Evolutionary conservation across 2,329 filamentous ascomycete genomes (phyloP), one percentile per base, ranked within the genome.

Genomic region (Fusarium sp.): DNA sequence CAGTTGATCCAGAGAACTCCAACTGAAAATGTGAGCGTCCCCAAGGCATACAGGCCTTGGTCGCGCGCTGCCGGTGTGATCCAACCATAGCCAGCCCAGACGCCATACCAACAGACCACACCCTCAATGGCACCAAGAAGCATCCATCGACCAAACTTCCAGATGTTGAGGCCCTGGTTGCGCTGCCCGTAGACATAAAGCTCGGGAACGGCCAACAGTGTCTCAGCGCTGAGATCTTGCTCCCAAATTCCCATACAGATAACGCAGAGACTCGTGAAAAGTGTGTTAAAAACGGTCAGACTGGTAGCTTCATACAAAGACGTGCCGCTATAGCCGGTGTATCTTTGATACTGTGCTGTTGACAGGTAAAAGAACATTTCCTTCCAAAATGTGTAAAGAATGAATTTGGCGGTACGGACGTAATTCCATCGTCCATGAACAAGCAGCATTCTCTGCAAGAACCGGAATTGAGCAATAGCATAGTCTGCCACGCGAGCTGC

Each of bases 361-460:
- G 93, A 92, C 7, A 97, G 86, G 79, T 96, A 97, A 82, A 97
- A 97, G 68, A 95, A 86, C 83, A 90, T 86, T 78, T 91, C 89
- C 79, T 98, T 98, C 95, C 95, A 98, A 80, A 97, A 97, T 0
- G 95, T 98, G 60, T 91, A 91, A 8, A 97, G 87, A 5, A 95
- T 94, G 79, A 97, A 98, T 79, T 95, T 95, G 83, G 92, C 93
- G 1, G 93, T 95, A 22, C 94, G 89, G 33, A 95, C 88, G 73
- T 98, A 97, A 81, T 97, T 97, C 94, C 94, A 97, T 15, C 94
- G 88, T 2, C 94, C 94, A 78, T 97, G 94, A 3, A 97, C 94
- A 7, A 97, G 87, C 9, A 97, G 85, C 13, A 97, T 84, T 60
- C 94, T 92, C 70, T 95, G 90, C n/a, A 98, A 82, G 83, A 97